Conservation (phyloP, 1,139 yeast genomes). For the Sugiyamaella sp. region DNA sequence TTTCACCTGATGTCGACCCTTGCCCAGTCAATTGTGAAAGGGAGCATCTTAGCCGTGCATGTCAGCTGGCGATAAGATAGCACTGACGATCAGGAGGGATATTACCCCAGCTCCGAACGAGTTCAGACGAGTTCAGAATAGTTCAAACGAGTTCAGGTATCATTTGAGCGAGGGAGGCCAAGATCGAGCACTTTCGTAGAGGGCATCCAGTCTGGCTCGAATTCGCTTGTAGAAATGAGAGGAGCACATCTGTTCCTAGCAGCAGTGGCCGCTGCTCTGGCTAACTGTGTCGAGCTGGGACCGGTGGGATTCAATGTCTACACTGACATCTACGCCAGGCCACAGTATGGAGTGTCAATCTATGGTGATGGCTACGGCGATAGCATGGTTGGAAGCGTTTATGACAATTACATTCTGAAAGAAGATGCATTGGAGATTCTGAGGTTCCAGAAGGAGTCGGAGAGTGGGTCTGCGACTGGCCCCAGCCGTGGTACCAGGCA, state of each 20-base stretch:
- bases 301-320: conserved; percentile 25
- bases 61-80: conserved; percentile 11
- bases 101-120: too few species aligned
- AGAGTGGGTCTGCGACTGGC: not conserved
- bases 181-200: too few species aligned
- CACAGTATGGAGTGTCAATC: conserved; percentile 26
- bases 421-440: conserved; percentile 15
- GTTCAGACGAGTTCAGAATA: too few species aligned
- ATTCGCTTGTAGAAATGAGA: not conserved
- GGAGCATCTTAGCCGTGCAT: too few species aligned
- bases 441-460: not conserved
- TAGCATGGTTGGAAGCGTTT: not conserved
- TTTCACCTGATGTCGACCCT: conserved; percentile 7
- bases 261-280: not conserved
- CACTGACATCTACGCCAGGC: conserved; percentile 29
- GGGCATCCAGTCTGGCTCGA: too few species aligned
- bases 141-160: too few species aligned
- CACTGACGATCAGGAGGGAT: not conserved
- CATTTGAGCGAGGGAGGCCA: too few species aligned
- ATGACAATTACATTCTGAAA: conserved; percentile 5
- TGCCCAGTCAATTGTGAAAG: too few species aligned
- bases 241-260: not conserved
- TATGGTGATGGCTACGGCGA: not conserved
- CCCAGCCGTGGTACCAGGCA: too few species aligned
- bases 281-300: conserved; percentile 5